Evolutionary conservation across 176 grass and related monocot species (phyloP).

Genomic region (Hordeum marinum): DNA sequence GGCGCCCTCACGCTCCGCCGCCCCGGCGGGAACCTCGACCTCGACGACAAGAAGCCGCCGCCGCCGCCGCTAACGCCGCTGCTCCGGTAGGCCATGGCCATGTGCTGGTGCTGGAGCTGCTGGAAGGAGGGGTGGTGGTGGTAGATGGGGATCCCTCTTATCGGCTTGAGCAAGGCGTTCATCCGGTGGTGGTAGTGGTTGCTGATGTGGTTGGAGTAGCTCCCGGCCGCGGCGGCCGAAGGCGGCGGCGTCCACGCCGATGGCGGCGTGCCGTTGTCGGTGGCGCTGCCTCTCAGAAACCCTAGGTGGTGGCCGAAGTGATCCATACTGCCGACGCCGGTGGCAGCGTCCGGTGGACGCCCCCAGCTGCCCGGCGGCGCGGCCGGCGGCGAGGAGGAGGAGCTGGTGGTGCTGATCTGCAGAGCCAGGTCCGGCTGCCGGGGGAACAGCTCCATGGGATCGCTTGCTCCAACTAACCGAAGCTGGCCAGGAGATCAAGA

Average conservation of each 20-base stretch:
- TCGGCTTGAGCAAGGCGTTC: slow-evolving; percentile 26
- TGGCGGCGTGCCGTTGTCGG: background rate
- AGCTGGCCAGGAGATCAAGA: background rate
- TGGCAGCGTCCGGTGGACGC: background rate
- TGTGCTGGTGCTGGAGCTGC: background rate
- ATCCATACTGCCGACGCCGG: background rate
- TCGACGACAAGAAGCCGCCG: background rate
- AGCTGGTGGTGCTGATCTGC: background rate
- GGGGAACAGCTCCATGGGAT: slow-evolving; percentile 18
- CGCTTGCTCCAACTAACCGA: background rate
- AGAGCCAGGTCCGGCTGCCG: slow-evolving; percentile 11
- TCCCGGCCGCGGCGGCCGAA: background rate
- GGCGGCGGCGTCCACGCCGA: background rate
- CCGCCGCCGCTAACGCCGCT: background rate
- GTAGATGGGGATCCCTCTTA: slow-evolving; percentile 32
- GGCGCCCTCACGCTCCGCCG: slow-evolving; percentile 32
- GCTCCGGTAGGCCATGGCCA: background rate
- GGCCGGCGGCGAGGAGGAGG: background rate
- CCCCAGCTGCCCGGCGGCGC: background rate
- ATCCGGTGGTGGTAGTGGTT: background rate
- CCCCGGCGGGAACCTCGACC: slow-evolving; percentile 16
- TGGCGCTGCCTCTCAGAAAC: background rate
- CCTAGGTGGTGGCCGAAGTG: slow-evolving; percentile 1
- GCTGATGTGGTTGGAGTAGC: slow-evolving; percentile 6
- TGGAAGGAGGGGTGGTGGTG: background rate